These are phyloP conservation scores for Collybiopsis confluens DNA, from an alignment of 768 basidiomycete species.

Conservation along the genomic window DNA sequence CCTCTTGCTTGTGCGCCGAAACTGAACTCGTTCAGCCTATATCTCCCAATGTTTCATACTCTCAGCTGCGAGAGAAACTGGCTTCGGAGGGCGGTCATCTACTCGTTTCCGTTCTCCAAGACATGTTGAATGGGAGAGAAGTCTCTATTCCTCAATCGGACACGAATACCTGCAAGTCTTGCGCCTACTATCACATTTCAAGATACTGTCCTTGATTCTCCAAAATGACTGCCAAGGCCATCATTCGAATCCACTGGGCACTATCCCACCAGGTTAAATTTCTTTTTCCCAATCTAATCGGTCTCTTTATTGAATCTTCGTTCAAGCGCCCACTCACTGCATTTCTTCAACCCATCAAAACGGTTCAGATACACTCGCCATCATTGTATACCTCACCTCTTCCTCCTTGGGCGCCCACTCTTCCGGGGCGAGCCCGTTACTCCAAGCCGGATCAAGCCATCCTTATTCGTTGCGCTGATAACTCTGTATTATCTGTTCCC, in stretches of 20 bases:
- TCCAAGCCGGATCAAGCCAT: conserved; percentile 34
- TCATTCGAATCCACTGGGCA: conserved; percentile 55
- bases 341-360: conserved; percentile 26
- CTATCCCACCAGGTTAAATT: conserved; percentile 61
- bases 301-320: neutral
- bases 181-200: conserved; percentile 58
- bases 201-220: conserved; percentile 50
- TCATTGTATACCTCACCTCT: conserved; percentile 14
- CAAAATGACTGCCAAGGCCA: conserved; percentile 48
- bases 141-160: conserved; percentile 42
- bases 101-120: conserved; percentile 65
- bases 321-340: conserved; percentile 30
- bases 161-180: conserved; percentile 29
- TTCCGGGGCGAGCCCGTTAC: conserved; percentile 43
- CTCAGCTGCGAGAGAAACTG: conserved; percentile 50
- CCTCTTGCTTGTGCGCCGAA: neutral
- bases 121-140: conserved; percentile 52
- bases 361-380: conserved; percentile 38
- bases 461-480: conserved; percentile 51
- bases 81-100: conserved; percentile 64
- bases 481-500: conserved; percentile 48
- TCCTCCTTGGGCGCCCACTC: conserved; percentile 9
- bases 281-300: neutral
- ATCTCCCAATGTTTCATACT: conserved; percentile 48
- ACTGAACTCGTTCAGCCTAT: conserved; percentile 39